Evolutionary conservation across 371 early-diverging fungal genomes (phyloP).

Genomic region (Mortierella sp.): DNA sequence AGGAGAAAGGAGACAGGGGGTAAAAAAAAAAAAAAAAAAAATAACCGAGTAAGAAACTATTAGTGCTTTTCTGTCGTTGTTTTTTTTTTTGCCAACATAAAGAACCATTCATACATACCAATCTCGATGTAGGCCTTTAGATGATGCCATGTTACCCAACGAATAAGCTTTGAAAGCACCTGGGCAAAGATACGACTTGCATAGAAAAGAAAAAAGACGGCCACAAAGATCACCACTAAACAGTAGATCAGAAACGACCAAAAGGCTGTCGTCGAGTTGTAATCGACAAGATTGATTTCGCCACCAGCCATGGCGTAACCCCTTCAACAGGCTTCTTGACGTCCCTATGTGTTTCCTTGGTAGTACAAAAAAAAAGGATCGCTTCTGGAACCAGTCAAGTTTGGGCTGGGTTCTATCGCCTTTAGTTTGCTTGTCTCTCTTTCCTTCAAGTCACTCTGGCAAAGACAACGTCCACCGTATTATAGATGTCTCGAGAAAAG

Average conservation of each 20-base stretch:
- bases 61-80: too few relatives aligned
- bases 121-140: conserved; percentile 78
- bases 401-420: too few relatives aligned
- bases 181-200: conserved; percentile 76
- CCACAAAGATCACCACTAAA: conserved; percentile 73
- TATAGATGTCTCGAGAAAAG: too few relatives aligned
- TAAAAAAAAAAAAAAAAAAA: neutral
- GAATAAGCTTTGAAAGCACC: conserved; percentile 69
- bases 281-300: conserved; percentile 47
- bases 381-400: too few relatives aligned
- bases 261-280: conserved; percentile 44
- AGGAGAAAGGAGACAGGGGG: neutral
- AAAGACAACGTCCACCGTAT: too few relatives aligned
- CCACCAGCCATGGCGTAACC: conserved; percentile 25
- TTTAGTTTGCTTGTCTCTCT: too few relatives aligned
- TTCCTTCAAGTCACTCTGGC: too few relatives aligned
- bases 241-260: conserved; percentile 77
- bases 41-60: neutral
- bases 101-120: conserved; percentile 56
- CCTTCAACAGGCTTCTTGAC: too few relatives aligned
- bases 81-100: too few relatives aligned
- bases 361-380: too few relatives aligned
- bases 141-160: conserved; percentile 78
- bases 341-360: too few relatives aligned
- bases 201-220: conserved; percentile 83